Conservation (phyloP, 768 basidiomycete genomes). For the Floccularia luteovirens region DNA sequence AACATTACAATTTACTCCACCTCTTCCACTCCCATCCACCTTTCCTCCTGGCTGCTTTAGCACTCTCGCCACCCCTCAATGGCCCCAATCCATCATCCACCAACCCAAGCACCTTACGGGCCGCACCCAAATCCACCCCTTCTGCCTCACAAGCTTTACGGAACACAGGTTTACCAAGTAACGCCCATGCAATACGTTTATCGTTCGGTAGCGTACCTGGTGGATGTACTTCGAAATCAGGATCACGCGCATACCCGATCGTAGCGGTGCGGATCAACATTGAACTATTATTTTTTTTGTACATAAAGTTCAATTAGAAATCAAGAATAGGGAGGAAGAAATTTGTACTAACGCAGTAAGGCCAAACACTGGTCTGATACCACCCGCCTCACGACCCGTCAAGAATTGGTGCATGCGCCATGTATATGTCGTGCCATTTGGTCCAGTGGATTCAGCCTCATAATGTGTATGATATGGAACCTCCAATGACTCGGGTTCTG, state of each 20-base stretch:
- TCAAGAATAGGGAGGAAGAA: background rate
- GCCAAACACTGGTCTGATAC: constrained; percentile 85
- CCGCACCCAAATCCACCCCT: constrained; percentile 24
- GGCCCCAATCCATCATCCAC: constrained; percentile 6
- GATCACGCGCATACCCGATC: constrained; percentile 34
- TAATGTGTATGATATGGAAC: constrained; percentile 57
- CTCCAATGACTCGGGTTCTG: constrained; percentile 45
- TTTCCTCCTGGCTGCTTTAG: too few species aligned
- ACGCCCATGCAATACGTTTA: constrained; percentile 34
- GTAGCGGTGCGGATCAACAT: constrained; percentile 38
- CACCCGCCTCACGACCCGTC: constrained; percentile 78
- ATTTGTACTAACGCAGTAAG: constrained; percentile 74
- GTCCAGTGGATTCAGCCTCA: constrained; percentile 43
- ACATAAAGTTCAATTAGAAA: background rate
- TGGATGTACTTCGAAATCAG: constrained; percentile 34
- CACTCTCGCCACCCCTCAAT: too few species aligned
- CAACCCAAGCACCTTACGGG: constrained; percentile 17
- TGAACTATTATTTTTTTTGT: background rate
- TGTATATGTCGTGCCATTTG: constrained; percentile 23
- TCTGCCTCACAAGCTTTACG: constrained; percentile 30
- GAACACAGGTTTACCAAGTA: constrained; percentile 27
- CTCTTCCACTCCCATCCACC: too few species aligned
- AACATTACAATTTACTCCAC: too few species aligned
- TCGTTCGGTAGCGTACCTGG: constrained; percentile 25
- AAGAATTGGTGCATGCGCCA: constrained; percentile 72